A percentile compares a stretch with the other conserved stretches of the same genome.
Conservation (phyloP, 2,329 filamentous ascomycete genomes). For the Aspergillus alliaceus region DNA sequence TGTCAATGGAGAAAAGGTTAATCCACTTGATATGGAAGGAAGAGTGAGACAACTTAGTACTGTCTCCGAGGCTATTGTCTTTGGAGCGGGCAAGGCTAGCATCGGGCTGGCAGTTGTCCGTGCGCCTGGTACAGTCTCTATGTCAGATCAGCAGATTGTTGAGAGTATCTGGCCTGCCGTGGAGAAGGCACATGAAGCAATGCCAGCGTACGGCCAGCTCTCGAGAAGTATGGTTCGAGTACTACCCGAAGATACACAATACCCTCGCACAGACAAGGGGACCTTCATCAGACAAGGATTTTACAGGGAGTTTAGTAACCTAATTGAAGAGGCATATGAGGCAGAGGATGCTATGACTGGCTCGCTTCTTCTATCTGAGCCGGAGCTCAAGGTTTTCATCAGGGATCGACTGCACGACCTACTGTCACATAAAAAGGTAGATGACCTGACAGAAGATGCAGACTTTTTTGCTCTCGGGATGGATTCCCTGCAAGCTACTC, state of each 20-base stretch:
- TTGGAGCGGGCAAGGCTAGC: constrained; percentile 54
- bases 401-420: constrained; percentile 28
- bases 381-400: constrained; percentile 38
- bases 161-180: constrained; percentile 52
- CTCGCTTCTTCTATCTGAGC: constrained; percentile 23
- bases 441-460: constrained; percentile 37
- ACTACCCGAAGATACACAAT: constrained; percentile 45
- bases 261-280: constrained; percentile 57
- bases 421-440: constrained; percentile 20
- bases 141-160: constrained; percentile 49
- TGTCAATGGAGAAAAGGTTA: constrained; percentile 53
- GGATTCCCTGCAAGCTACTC: constrained; percentile 60
- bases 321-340: constrained; percentile 49
- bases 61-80: constrained; percentile 59
- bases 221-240: constrained; percentile 55
- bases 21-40: constrained; percentile 53
- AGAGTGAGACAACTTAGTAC: constrained; percentile 53
- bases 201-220: constrained; percentile 55
- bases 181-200: constrained; percentile 50
- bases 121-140: constrained; percentile 42
- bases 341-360: constrained; percentile 20
- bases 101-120: constrained; percentile 58
- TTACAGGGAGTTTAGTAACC: constrained; percentile 47
- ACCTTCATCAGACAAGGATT: constrained; percentile 55
- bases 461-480: constrained; percentile 61